Evolutionary conservation across 176 grass and related monocot genomes (phyloP).

Genomic region (Lolium perenne): DNA sequence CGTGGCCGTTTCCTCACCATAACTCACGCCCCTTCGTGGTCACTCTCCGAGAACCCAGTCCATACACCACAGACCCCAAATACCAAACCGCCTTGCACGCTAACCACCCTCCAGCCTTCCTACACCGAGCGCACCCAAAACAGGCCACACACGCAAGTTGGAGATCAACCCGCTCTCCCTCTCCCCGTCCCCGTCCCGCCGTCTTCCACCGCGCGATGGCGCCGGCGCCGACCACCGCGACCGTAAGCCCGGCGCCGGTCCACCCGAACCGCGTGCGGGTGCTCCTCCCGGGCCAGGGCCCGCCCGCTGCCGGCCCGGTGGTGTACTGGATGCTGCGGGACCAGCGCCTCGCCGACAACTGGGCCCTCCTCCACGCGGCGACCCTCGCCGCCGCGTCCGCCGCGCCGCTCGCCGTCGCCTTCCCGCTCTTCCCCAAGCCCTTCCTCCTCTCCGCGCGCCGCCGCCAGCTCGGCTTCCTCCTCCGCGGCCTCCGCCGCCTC

Average conservation of each 20-base stretch:
- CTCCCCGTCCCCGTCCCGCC: background rate
- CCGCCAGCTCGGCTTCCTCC: constrained; percentile 68
- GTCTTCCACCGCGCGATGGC: constrained; percentile 41
- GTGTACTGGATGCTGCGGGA: constrained; percentile 99
- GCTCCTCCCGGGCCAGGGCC: constrained; percentile 43
- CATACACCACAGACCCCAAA: background rate
- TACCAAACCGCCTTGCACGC: background rate
- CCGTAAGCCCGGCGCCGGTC: background rate
- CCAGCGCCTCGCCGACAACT: constrained; percentile 87
- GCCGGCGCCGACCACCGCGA: constrained; percentile 20
- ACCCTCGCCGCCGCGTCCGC: constrained; percentile 59
- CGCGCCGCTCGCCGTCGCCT: constrained; percentile 67
- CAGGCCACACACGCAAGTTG: background rate
- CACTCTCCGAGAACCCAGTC: background rate
- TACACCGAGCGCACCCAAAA: constrained; percentile 22
- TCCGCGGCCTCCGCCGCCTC: constrained; percentile 69
- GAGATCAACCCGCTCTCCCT: background rate
- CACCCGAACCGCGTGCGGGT: constrained; percentile 73
- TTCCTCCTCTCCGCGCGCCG: constrained; percentile 68
- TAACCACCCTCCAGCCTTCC: background rate
- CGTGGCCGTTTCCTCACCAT: background rate
- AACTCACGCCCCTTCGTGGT: background rate
- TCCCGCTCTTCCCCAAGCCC: constrained; percentile 63
- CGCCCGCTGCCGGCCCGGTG: constrained; percentile 54
- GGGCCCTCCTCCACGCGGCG: constrained; percentile 87